phyloP scores from a whole-genome alignment of 306 rosid species.

The Malus sieversii region DNA sequence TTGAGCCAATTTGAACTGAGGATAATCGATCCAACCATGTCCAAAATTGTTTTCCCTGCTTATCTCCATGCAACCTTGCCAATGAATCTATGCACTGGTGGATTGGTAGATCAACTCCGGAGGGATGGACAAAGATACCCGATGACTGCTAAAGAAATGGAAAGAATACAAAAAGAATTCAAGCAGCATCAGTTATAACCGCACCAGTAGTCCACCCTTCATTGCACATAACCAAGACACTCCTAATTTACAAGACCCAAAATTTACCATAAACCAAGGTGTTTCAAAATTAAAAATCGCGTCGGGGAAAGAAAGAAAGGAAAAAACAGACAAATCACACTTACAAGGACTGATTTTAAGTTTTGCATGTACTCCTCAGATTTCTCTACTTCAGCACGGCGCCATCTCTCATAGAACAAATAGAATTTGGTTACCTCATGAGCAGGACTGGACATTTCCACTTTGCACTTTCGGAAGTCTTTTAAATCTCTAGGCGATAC shows the following conservation, averaged over 20 bases:
- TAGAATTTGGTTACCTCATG: constrained; percentile 58
- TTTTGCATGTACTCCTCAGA: constrained; percentile 37
- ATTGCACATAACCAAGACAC: not conserved
- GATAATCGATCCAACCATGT: constrained; percentile 59
- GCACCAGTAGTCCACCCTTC: not conserved
- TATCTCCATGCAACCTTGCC: constrained; percentile 28
- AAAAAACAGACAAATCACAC: constrained; percentile 13
- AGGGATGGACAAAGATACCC: constrained; percentile 43
- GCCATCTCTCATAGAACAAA: constrained; percentile 72
- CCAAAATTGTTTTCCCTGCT: constrained; percentile 36
- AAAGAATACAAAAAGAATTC: not conserved
- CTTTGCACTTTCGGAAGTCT: constrained; percentile 27
- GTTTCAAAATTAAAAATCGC: too few relatives aligned
- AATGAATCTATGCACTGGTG: constrained; percentile 27
- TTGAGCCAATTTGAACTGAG: constrained; percentile 43
- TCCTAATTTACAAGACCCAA: not conserved
- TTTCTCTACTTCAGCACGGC: constrained; percentile 49
- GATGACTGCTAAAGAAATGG: constrained; percentile 8
- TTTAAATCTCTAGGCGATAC: constrained; percentile 62
- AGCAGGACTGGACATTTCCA: constrained; percentile 26
- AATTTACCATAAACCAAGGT: not conserved
- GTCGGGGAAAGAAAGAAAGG: not conserved
- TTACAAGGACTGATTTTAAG: constrained; percentile 51
- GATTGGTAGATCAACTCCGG: constrained; percentile 35
- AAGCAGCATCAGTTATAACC: not conserved